These are phyloP conservation scores for Arthrobotrys sphaeroides DNA, from an alignment of 2,329 filamentous ascomycete species.

Conservation along the genomic window DNA sequence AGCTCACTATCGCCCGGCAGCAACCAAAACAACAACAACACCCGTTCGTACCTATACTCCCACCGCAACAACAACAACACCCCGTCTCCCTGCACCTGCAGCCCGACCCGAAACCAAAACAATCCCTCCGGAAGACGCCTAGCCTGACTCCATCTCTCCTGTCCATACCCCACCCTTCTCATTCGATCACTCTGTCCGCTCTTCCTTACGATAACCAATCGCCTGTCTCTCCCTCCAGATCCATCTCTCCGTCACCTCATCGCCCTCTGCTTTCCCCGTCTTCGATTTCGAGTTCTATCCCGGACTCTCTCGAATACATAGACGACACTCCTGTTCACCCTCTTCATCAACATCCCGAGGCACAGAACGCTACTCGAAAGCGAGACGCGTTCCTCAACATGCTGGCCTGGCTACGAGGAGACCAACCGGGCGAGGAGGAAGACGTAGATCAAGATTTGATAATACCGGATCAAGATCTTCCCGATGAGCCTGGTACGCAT, in stretches of 20 bases:
- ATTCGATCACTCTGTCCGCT: conserved; percentile 23
- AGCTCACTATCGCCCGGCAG: not conserved
- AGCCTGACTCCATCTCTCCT: conserved; percentile 8
- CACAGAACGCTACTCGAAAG: conserved; percentile 4
- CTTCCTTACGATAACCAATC: conserved; percentile 38
- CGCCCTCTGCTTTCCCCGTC: not conserved
- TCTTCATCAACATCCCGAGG: not conserved
- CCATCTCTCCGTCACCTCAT: conserved; percentile 4
- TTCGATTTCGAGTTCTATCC: not conserved
- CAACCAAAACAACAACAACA: conserved; percentile 36
- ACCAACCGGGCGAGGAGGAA: conserved; percentile 45
- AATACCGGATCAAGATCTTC: conserved; percentile 38
- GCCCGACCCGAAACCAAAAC: conserved; percentile 28
- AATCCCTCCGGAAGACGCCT: conserved; percentile 18
- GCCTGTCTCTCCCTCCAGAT: not conserved
- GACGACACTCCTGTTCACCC: not conserved
- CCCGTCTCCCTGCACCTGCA: not conserved
- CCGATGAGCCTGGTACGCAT: conserved; percentile 46
- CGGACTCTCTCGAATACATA: not conserved
- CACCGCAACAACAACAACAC: conserved; percentile 18
- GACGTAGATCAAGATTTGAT: conserved; percentile 50
- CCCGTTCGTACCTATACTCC: not conserved
- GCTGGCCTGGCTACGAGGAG: conserved; percentile 52
- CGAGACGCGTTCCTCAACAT: conserved; percentile 42
- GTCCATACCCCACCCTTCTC: conserved; percentile 32